Conservation (phyloP, 2,329 filamentous ascomycete species). For the Fusarium anguioides region DNA sequence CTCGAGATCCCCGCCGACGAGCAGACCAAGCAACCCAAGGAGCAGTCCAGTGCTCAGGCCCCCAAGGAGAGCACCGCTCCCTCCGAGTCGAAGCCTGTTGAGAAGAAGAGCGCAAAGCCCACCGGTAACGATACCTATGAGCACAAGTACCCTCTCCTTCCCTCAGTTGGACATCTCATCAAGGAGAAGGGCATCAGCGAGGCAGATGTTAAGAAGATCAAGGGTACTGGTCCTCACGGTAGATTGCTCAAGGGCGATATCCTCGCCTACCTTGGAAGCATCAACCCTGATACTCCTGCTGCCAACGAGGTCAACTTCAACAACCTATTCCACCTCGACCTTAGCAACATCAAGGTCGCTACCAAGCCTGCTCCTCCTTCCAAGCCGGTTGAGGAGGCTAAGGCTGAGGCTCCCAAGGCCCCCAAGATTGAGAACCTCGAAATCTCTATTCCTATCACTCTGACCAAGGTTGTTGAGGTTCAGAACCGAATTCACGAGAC, state of each 20-base stretch:
- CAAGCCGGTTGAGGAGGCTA: slow-evolving; percentile 47
- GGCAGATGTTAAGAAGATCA: slow-evolving; percentile 82
- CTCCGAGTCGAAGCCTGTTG: slow-evolving; percentile 50
- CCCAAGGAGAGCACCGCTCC: slow-evolving; percentile 52
- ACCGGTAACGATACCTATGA: slow-evolving; percentile 65
- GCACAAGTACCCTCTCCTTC: slow-evolving; percentile 79
- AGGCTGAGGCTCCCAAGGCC: slow-evolving; percentile 54
- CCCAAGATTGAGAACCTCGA: slow-evolving; percentile 62
- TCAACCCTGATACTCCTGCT: slow-evolving; percentile 77
- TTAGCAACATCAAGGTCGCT: slow-evolving; percentile 93
- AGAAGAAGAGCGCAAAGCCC: slow-evolving; percentile 51
- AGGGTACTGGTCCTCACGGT: slow-evolving; percentile 86
- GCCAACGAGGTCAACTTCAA: slow-evolving; percentile 77
- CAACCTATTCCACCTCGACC: slow-evolving; percentile 85
- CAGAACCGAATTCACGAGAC: slow-evolving; percentile 83
- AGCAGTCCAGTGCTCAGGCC: slow-evolving; percentile 49
- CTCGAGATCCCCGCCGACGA: slow-evolving; percentile 82
- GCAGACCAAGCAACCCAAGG: slow-evolving; percentile 71
- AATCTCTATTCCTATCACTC: slow-evolving; percentile 79
- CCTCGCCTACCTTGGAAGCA: slow-evolving; percentile 85
- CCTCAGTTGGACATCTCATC: slow-evolving; percentile 85
- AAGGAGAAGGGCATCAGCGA: slow-evolving; percentile 81
- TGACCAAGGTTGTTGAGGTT: slow-evolving; percentile 80
- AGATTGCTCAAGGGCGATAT: slow-evolving; percentile 96
- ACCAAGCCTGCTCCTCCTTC: slow-evolving; percentile 57